Evolutionary conservation across 495 filamentous ascomycete genomes (phyloP), one percentile per base, ranked within the genome.

Genomic region (Tricharina praecox): DNA sequence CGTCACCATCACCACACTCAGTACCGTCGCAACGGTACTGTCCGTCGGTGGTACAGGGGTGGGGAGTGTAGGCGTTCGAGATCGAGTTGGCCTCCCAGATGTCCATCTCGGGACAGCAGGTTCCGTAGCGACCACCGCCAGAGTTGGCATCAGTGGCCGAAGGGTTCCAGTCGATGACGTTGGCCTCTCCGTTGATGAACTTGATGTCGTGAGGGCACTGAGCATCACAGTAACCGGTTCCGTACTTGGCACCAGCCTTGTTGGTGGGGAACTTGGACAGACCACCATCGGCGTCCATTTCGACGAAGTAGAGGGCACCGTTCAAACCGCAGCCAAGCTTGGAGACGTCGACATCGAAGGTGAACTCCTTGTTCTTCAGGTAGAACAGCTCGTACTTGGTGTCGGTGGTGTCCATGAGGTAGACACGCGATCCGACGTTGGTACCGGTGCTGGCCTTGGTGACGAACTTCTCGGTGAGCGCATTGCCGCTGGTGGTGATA

Each of bases 181-280:
- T 76, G 52, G 67, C 69, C 63, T 70, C 58, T n/a, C 77, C 79
- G 52, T 79, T 70, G 62, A 82, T 79, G 64, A 82, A 85, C 51
- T 75, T 76, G 45, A 78, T 56, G 50, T 77, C 75, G 11, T 66
- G 66, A 0, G 73, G 72, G 54, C 79, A 85, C 61, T 83, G 79
- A 10, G 78, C 73, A 60, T 85, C 80, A 52, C 80, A 85, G 60
- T 85, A 84, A 0, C 79, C 79, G 0, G 79, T 81, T n/a, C 80
- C 79, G 46, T 80, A 82, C 40, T 66, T 67, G 36, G 80, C 79
- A 33, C 79, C 80, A 3, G 78, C 80, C 32, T 71, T 70, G 67
- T 84, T 84, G 38, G 64, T 60, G 0, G 66, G 52, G 53, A 67
- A 68, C 25, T 64, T 59, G 20, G 69, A 49, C 50, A 70, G 62